Conservation (phyloP, 768 basidiomycete genomes). For the Hebeloma cylindrosporum region DNA sequence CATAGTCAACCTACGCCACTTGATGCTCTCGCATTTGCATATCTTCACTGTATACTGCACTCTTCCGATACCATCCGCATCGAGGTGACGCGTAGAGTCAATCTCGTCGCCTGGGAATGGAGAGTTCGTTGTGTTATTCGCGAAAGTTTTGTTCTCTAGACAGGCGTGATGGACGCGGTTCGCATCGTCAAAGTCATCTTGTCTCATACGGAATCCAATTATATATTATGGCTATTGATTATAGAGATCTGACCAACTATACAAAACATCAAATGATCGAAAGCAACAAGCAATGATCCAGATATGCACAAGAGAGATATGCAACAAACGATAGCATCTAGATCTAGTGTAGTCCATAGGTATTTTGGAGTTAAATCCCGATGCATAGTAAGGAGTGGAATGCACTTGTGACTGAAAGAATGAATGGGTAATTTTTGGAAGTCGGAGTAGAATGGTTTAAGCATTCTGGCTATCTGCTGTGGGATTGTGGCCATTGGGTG, state of each 20-base stretch:
- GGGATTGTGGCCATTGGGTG: background rate
- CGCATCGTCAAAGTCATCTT: too few relatives aligned
- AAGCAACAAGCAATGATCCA: conserved; percentile 3
- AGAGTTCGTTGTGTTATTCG: conserved; percentile 60
- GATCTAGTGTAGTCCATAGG: background rate
- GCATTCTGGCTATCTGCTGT: too few relatives aligned
- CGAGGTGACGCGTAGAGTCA: conserved; percentile 68
- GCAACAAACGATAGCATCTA: background rate
- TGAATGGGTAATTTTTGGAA: background rate
- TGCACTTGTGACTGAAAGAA: background rate
- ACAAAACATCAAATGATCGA: too few relatives aligned
- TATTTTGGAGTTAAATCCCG: background rate
- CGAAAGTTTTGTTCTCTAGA: conserved; percentile 44
- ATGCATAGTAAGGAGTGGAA: background rate
- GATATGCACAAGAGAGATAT: background rate
- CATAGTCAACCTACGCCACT: conserved; percentile 72
- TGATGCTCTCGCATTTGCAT: conserved; percentile 82
- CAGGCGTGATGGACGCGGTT: too few relatives aligned
- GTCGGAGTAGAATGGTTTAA: too few relatives aligned
- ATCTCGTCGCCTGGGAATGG: conserved; percentile 81
- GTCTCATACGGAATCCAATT: too few relatives aligned
- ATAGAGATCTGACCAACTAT: too few relatives aligned
- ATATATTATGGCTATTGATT: conserved; percentile 6
- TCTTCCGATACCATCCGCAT: conserved; percentile 47
- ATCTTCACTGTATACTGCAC: conserved; percentile 66